Conservation (phyloP, 2,329 filamentous ascomycete species). For the Raffaelea deltoideospora region DNA sequence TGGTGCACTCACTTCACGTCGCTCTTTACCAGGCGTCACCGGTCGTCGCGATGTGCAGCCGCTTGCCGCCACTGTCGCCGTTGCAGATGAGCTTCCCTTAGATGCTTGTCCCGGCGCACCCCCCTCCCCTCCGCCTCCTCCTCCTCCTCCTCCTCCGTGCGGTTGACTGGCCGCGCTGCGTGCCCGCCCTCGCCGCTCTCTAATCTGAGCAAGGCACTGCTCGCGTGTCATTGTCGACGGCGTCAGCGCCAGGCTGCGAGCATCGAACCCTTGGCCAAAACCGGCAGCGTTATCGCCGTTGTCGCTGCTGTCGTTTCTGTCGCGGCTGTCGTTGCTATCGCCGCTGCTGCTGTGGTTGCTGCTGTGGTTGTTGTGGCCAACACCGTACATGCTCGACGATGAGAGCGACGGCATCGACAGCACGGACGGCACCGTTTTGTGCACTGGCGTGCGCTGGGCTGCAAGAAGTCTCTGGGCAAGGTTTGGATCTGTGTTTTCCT, state of each 20-base stretch:
- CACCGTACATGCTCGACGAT: no score
- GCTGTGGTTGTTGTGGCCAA: no score
- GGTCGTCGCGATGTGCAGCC: constrained; percentile 4
- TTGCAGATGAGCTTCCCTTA: no score
- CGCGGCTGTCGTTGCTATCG: no score
- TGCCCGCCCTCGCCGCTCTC: constrained; percentile 55
- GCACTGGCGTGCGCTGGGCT: constrained; percentile 26
- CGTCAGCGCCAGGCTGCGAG: constrained; percentile 41
- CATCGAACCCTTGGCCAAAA: constrained; percentile 36
- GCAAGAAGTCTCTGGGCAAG: constrained; percentile 25
- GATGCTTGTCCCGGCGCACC: neutral
- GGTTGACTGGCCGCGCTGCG: constrained; percentile 35
- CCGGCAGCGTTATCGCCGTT: constrained; percentile 4
- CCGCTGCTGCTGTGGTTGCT: no score
- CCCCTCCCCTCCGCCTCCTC: no score
- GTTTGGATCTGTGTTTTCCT: constrained; percentile 26
- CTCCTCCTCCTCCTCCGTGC: neutral
- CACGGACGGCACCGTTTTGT: constrained; percentile 1
- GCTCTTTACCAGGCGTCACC: constrained; percentile 8
- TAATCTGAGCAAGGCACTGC: constrained; percentile 60
- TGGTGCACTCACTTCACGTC: constrained; percentile 9
- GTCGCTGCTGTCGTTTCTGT: neutral
- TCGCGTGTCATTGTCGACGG: constrained; percentile 58
- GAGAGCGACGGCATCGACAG: no score
- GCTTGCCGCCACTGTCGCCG: neutral